These are phyloP conservation scores for Paracorniculantispora psalliotae DNA, from an alignment of 2,329 filamentous ascomycete genomes.

Conservation along the genomic window DNA sequence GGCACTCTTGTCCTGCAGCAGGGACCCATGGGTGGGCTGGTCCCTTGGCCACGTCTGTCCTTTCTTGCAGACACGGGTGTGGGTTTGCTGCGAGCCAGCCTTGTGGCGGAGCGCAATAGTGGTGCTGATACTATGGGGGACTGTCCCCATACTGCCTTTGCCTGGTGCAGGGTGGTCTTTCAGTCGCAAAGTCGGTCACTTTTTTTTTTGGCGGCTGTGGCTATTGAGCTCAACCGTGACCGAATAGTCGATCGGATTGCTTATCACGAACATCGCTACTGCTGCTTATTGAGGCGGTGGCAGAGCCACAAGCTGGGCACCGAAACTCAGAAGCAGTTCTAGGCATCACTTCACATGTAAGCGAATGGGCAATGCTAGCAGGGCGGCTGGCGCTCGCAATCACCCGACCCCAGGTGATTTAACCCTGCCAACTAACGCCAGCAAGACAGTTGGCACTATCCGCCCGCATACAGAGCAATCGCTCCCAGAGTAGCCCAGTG, in stretches of 20 bases:
- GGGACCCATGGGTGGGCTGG: background rate
- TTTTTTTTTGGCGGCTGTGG: background rate
- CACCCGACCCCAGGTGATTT: slow-evolving; percentile 2
- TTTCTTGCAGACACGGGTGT: background rate
- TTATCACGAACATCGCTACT: background rate
- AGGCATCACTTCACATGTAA: background rate
- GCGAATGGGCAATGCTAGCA: background rate
- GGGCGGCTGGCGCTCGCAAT: slow-evolving; percentile 4
- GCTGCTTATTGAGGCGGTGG: background rate
- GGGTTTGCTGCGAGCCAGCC: slow-evolving; percentile 2
- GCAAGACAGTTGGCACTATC: background rate
- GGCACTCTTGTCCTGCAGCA: slow-evolving; percentile 4
- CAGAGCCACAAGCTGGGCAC: background rate
- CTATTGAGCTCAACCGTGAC: background rate
- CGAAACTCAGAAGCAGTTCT: background rate
- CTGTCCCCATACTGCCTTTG: background rate
- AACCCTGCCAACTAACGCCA: background rate
- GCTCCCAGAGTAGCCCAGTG: background rate
- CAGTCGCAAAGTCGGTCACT: background rate
- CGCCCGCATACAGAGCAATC: background rate
- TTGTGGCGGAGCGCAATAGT: slow-evolving; percentile 10
- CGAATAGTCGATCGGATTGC: background rate
- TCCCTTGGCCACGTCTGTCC: background rate
- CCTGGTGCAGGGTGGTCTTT: background rate
- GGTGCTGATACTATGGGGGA: background rate